Base-by-base conservation (phyloP, 768 basidiomycete species). In the Exidia glandulosa region DNA sequence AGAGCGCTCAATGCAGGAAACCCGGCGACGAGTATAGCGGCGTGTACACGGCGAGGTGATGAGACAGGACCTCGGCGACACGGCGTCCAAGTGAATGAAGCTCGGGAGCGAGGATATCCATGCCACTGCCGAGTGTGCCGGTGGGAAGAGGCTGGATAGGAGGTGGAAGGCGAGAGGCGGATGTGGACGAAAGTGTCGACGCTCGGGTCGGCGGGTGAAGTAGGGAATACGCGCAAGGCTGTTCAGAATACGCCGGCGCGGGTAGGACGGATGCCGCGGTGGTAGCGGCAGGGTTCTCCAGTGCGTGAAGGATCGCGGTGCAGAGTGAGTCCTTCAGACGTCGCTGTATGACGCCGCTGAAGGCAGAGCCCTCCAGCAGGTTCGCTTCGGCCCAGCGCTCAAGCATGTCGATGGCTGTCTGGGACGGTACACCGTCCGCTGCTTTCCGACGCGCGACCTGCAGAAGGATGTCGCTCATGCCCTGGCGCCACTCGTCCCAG, bases 371-470 rank as follows among this genome's bases (percentile, higher is more conserved):
- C 2, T 77, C 69, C 55, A 77, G 81, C 64, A 91, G 80, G 68
- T 92, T 80, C 29, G 79, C 74, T 57, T 81, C 79, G n/a, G 81
- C 78, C 89, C 89, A 92, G 34, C 81, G 79, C 66, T 83, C 32
- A 14, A 47, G 37, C 7, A 32, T 47, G 13, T 37, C 56, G 30
- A 41, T 19, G 31, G 29, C 32, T n/a, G 34, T 30, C 6, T 47
- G 27, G 32, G 37, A 32, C 25, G 59, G 50, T 12, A 37, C 32
- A 66, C 48, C 62, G 60, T 45, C 56, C 62, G 81, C 78, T 52
- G 76, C 79, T 25, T 87, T 88, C 47, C 87, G 82, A 68, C 79
- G 80, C 4, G 87, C 86, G 55, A 93, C 75, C 69, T 94, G 91
- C 57, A 93, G 73, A 23, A 87, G 81, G 61, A 91, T 78, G 63